phyloP scores from a whole-genome alignment of 345 rosid species.

The Boechera stricta region DNA sequence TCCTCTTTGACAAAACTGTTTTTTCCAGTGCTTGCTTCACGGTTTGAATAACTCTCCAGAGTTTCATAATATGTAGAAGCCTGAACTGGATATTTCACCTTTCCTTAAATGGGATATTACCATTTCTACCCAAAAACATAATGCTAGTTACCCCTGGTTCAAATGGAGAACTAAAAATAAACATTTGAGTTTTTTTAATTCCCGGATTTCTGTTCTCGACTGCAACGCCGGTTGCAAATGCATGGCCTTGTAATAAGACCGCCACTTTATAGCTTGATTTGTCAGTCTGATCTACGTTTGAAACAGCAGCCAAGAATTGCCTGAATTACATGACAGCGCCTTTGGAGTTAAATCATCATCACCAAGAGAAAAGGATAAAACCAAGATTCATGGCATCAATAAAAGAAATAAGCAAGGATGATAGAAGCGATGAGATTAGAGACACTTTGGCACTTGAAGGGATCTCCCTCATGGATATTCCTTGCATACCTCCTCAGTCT shows the following conservation, averaged over 20 bases:
- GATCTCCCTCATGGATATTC: slow-evolving; percentile 68
- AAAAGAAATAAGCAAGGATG: slow-evolving; percentile 35
- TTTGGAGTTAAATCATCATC: slow-evolving; percentile 4
- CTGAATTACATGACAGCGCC: slow-evolving; percentile 41
- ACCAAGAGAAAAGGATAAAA: not conserved
- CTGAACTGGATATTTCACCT: slow-evolving; percentile 22
- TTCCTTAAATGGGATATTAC: not conserved
- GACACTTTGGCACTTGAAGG: slow-evolving; percentile 57
- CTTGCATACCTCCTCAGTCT: slow-evolving; percentile 44
- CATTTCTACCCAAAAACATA: not conserved
- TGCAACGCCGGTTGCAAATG: slow-evolving; percentile 74
- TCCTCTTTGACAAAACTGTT: too few species aligned
- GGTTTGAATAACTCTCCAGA: slow-evolving; percentile 6
- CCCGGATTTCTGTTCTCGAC: not conserved
- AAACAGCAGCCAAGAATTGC: slow-evolving; percentile 53
- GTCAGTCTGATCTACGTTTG: slow-evolving; percentile 57
- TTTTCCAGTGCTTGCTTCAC: slow-evolving; percentile 4
- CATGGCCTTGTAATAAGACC: slow-evolving; percentile 55
- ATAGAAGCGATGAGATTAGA: slow-evolving; percentile 65
- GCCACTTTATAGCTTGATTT: slow-evolving; percentile 56
- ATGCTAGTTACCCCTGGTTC: not conserved
- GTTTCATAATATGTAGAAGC: slow-evolving; percentile 24
- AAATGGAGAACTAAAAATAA: not conserved
- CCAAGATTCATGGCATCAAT: not conserved
- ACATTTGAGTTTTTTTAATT: not conserved